Base-by-base conservation (phyloP, 1,284 basidiomycete genomes). In the Pseudozyma hubeiensis region DNA sequence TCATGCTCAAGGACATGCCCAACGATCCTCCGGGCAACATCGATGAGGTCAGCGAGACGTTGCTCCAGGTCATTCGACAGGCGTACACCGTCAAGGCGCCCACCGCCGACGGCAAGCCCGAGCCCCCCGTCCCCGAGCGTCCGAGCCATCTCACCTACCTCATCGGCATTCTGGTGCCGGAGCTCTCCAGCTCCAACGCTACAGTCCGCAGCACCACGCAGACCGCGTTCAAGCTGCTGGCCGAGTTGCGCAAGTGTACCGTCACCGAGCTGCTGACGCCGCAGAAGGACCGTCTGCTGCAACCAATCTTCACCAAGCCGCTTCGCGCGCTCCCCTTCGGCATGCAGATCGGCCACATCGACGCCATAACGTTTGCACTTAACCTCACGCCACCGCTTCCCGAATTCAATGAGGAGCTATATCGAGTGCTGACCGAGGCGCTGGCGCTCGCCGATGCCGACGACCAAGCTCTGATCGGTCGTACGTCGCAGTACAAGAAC, bases 271-370 rank as follows among this genome's bases (percentile, higher is more conserved):
- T 99, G 24, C 87, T 99, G 49, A 86, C 90, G 76, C 92, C 93
- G 2, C 93, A 95, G 76, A 91, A 93, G 51, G 92, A 94, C 64
- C 91, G 94, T 14, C 90, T 98, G 83, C 87, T 98, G 51, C 89
- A 90, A 17, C 91, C 92, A 1, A 96, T 99, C 79, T 99, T 93
- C 86, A 93, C 92, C 30, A 99, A 99, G 84, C 97, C 97, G 17
- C 88, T 99, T n/a, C 89, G 97, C 58, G 97, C 97, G 0, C 88
- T 99, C 17, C 94, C 95, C 1, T 96, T 98, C 83, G 89, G 92
- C 14, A 93, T 96, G 84, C 97, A 99, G 85, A 97, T 99, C 61
- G 97, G 95, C 34, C 94, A 98, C 88, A 95, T 99, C 62, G 97
- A 99, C 82, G 94, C 94, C 11, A 90, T 99, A 67, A 92, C 95